A percentile compares a stretch with the other conserved stretches of the same genome.
Evolutionary conservation across 352 stramenopile genomes (phyloP).

Genomic region (Phytophthora idaei): DNA sequence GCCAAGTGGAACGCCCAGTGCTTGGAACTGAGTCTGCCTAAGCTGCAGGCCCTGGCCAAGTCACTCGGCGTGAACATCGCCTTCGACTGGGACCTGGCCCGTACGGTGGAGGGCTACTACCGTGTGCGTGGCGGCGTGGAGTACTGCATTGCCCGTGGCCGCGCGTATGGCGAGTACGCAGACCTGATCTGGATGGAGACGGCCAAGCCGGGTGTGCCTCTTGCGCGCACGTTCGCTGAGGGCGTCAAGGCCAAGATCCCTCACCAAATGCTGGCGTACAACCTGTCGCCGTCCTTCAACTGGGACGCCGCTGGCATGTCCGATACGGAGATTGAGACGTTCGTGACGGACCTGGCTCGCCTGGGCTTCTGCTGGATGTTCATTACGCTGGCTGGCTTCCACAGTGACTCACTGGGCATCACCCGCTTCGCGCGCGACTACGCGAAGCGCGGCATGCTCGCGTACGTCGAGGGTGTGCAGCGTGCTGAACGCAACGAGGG

Average conservation of each 20-base stretch:
- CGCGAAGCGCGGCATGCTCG: constrained; percentile 92
- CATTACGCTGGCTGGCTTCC: constrained; percentile 98
- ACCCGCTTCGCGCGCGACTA: constrained; percentile 94
- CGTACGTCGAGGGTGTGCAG: constrained; percentile 98
- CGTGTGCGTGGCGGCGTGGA: constrained; percentile 95
- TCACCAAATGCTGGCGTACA: constrained; percentile 98
- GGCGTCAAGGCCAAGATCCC: constrained; percentile 92
- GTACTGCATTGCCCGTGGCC: constrained; percentile 96
- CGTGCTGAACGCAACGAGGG: constrained; percentile 93
- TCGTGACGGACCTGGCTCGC: constrained; percentile 95
- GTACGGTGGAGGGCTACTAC: constrained; percentile 98
- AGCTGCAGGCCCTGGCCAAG: constrained; percentile 81
- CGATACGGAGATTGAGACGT: constrained; percentile 93
- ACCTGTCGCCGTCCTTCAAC: constrained; percentile 98
- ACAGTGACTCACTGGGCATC: constrained; percentile 97
- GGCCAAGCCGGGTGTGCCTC: constrained; percentile 92
- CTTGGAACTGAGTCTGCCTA: constrained; percentile 72
- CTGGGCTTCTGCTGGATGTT: constrained; percentile 99
- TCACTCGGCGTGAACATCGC: constrained; percentile 83
- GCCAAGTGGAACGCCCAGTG: constrained; percentile 85
- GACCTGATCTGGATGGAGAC: constrained; percentile 99
- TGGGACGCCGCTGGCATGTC: constrained; percentile 97
- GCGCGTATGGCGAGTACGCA: constrained; percentile 94
- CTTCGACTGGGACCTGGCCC: constrained; percentile 97
- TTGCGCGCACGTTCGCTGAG: constrained; percentile 94